A percentile compares a stretch with the other conserved stretches of the same genome.
These are phyloP conservation scores for Brasilioporus rufonigricans DNA, from an alignment of 768 basidiomycete genomes.

Conservation along the genomic window DNA sequence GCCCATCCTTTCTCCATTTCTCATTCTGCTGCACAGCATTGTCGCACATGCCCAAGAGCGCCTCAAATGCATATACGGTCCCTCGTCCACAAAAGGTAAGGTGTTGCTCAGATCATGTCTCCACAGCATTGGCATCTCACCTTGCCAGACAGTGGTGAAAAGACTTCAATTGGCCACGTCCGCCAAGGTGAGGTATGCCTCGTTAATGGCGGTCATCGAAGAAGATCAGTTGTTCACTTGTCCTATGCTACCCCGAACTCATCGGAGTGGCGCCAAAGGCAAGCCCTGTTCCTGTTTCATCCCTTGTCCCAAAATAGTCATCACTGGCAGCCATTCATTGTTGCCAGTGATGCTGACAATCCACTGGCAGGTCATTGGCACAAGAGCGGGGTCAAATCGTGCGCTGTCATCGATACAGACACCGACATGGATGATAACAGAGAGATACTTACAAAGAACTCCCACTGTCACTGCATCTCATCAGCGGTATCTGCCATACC, in stretches of 20 bases:
- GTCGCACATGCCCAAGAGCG: constrained; percentile 29
- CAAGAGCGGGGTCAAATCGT: neutral
- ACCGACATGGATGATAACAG: constrained; percentile 1
- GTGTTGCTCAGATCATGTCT: neutral
- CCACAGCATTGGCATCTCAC: constrained; percentile 2
- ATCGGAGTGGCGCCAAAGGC: constrained; percentile 11
- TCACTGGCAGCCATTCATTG: too few species aligned
- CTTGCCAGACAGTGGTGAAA: constrained; percentile 10
- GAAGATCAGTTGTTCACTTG: constrained; percentile 20
- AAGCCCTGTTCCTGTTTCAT: neutral
- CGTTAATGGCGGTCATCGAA: neutral
- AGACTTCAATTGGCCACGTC: constrained; percentile 12
- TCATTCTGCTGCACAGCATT: constrained; percentile 11
- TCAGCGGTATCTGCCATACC: neutral
- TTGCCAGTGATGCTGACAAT: neutral
- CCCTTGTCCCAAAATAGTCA: too few species aligned
- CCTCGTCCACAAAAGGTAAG: constrained; percentile 18
- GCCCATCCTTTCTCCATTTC: too few species aligned
- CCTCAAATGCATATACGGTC: constrained; percentile 30
- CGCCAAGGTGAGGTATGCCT: constrained; percentile 13
- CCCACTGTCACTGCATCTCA: constrained; percentile 5
- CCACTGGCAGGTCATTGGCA: neutral
- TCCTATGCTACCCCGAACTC: constrained; percentile 11
- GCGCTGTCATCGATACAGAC: constrained; percentile 8
- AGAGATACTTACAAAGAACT: neutral